Percentiles rank a stretch among this genome's conserved stretches.
phyloP scores from a whole-genome alignment of 371 early-diverging fungal species.

The Mortierella sp. region DNA sequence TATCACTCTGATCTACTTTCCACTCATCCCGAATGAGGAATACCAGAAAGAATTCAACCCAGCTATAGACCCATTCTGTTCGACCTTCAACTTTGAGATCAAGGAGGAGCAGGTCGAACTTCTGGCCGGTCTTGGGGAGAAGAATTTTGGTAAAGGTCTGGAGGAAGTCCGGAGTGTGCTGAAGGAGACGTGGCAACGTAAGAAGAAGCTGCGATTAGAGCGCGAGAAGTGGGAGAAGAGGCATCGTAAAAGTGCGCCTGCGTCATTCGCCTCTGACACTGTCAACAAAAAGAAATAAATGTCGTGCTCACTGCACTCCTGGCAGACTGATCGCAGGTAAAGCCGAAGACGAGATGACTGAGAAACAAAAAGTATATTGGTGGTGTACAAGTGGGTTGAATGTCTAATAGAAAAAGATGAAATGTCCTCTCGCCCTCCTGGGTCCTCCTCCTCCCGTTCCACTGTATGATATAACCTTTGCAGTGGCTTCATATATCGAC shows the following conservation, averaged over 20 bases:
- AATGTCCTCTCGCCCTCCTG: not conserved
- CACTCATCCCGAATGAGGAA: slow-evolving; percentile 65
- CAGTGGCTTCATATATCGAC: too few species aligned
- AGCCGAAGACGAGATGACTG: too few species aligned
- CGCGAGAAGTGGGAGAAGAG: slow-evolving; percentile 35
- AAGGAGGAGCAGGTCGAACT: slow-evolving; percentile 65
- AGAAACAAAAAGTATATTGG: not conserved
- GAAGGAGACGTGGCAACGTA: slow-evolving; percentile 60
- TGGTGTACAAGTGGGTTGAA: not conserved
- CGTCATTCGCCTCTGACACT: not conserved
- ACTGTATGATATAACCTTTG: too few species aligned
- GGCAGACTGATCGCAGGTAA: too few species aligned
- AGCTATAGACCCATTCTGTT: slow-evolving; percentile 67
- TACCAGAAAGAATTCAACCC: slow-evolving; percentile 72
- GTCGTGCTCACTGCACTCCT: too few species aligned
- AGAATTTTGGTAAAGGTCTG: slow-evolving; percentile 60
- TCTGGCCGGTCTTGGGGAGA: slow-evolving; percentile 64
- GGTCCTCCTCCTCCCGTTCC: too few species aligned
- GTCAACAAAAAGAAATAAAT: not conserved
- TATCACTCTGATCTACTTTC: slow-evolving; percentile 70
- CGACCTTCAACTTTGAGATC: slow-evolving; percentile 77
- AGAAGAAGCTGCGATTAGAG: slow-evolving; percentile 52
- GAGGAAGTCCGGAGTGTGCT: slow-evolving; percentile 58
- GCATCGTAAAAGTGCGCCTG: slow-evolving; percentile 6
- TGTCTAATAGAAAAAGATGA: too few species aligned